phyloP scores from a whole-genome alignment of 768 basidiomycete species.

The Calocybe indica region DNA sequence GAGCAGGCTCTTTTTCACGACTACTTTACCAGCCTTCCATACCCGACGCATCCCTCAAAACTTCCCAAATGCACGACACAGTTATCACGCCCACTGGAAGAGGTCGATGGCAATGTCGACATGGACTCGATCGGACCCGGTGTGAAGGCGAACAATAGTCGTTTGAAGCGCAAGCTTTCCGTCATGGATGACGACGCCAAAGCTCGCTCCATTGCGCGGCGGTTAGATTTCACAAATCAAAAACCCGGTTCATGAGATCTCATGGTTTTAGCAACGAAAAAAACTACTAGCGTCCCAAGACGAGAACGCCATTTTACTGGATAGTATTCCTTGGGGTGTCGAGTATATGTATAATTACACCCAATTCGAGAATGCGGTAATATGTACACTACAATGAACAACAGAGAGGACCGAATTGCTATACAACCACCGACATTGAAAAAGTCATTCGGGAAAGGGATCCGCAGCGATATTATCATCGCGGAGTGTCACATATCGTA shows the following conservation, averaged over 20 bases:
- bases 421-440: too few species aligned
- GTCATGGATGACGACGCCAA: conserved; percentile 47
- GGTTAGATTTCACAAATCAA: conserved; percentile 63
- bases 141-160: conserved; percentile 49
- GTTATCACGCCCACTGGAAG: conserved; percentile 57
- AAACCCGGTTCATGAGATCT: conserved; percentile 25
- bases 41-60: conserved; percentile 83
- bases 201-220: conserved; percentile 58
- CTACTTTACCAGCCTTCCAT: conserved; percentile 83
- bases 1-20: conserved; percentile 76
- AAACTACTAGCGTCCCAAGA: neutral
- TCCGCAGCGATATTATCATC: conserved; percentile 11
- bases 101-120: conserved; percentile 72
- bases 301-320: too few species aligned
- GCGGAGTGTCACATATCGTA: conserved; percentile 35
- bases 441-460: too few species aligned
- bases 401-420: too few species aligned
- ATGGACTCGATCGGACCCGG: conserved; percentile 41
- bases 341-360: neutral
- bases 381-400: too few species aligned
- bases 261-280: too few species aligned
- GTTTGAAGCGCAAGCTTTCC: conserved; percentile 66
- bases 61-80: conserved; percentile 69
- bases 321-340: neutral
- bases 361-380: too few species aligned